A percentile compares a stretch with the other conserved stretches of the same genome.
phyloP scores from a whole-genome alignment of 371 early-diverging fungal species.

The Mucor saturninus region DNA sequence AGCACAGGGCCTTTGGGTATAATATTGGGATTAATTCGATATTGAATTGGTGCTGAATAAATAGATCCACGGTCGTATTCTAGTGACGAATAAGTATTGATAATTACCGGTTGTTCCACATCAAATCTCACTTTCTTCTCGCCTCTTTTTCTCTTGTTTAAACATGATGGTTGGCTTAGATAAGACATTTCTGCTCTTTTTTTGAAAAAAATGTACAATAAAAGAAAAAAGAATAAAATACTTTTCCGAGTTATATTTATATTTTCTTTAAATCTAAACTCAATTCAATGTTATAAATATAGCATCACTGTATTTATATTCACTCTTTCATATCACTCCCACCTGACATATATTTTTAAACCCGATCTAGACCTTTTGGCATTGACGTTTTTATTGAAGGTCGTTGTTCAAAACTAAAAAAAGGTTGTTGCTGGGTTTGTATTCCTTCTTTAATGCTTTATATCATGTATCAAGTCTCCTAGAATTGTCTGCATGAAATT shows the following conservation, averaged over 20 bases:
- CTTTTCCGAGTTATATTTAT: neutral
- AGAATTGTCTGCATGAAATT: too few relatives aligned
- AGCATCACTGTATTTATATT: neutral
- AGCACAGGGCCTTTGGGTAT: constrained; percentile 14
- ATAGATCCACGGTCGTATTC: constrained; percentile 35
- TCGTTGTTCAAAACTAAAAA: too few relatives aligned
- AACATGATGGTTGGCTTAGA: constrained; percentile 1
- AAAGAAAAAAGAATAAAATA: neutral
- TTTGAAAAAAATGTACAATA: neutral
- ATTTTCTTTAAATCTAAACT: neutral
- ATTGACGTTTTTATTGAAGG: too few relatives aligned
- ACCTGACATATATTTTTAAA: neutral
- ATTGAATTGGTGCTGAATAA: constrained; percentile 24
- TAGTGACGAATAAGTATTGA: constrained; percentile 29
- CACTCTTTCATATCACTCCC: neutral
- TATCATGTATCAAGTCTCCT: too few relatives aligned
- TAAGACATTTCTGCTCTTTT: neutral
- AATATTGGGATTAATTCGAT: constrained; percentile 31
- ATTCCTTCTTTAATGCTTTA: too few relatives aligned
- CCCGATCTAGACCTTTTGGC: too few relatives aligned
- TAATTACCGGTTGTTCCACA: constrained; percentile 20
- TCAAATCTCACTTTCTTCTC: constrained; percentile 28
- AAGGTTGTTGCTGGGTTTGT: too few relatives aligned
- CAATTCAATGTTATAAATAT: constrained; percentile 4
- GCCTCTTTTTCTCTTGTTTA: constrained; percentile 27